Conservation (phyloP, 305 asterid species). For the Solanum hybrid region DNA sequence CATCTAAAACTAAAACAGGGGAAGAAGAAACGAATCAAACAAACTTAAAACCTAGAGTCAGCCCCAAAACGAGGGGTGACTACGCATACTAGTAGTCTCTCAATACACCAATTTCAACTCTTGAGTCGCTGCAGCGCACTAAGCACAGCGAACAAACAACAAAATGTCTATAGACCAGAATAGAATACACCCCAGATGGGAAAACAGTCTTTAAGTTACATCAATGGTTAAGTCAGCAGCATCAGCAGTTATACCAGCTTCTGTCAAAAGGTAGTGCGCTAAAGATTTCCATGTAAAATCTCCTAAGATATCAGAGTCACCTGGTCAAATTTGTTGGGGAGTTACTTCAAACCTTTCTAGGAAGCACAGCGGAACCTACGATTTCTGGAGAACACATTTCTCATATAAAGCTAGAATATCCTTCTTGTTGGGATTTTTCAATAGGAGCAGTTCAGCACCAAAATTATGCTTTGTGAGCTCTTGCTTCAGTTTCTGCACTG, state of each 20-base stretch:
- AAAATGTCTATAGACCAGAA: not conserved
- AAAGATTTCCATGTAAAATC: not conserved
- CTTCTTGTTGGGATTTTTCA: conserved; percentile 59
- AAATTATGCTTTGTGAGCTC: conserved; percentile 59
- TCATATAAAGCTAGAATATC: conserved; percentile 72
- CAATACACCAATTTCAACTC: not conserved
- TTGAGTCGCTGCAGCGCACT: not conserved
- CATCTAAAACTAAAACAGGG: not conserved
- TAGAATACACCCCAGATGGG: not conserved
- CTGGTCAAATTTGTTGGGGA: not conserved
- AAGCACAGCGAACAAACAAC: not conserved
- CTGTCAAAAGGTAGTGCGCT: not conserved
- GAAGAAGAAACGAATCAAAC: not conserved
- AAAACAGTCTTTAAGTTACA: not conserved
- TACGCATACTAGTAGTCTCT: not conserved
- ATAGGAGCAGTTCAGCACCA: conserved; percentile 63
- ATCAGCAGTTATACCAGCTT: not conserved
- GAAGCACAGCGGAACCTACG: conserved; percentile 8
- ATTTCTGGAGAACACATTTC: conserved; percentile 44
- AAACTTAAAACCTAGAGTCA: not conserved
- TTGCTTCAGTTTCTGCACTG: conserved; percentile 58
- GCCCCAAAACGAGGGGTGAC: not conserved
- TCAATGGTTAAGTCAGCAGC: not conserved
- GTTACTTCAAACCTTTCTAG: not conserved
- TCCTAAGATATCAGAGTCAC: not conserved